phyloP scores from a whole-genome alignment of 352 stramenopile genomes.

The Pythium vanterpoolii region DNA sequence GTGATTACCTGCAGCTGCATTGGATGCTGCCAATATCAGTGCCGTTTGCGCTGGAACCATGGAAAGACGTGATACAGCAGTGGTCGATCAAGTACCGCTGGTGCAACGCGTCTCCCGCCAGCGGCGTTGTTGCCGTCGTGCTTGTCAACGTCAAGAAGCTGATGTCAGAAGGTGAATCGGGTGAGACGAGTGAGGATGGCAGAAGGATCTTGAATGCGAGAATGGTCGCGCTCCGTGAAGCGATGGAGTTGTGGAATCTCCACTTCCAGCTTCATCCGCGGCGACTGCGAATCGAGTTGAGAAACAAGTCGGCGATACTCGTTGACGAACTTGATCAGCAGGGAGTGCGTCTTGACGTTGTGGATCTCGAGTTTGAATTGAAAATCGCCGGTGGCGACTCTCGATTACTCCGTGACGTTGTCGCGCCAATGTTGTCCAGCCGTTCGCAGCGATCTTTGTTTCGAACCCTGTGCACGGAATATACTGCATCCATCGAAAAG shows the following conservation, averaged over 20 bases:
- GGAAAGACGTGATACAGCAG: neutral
- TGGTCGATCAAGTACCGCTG: neutral
- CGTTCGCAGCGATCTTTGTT: neutral
- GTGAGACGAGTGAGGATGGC: neutral
- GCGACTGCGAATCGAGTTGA: neutral
- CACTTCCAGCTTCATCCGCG: neutral
- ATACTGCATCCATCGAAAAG: neutral
- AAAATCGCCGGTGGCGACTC: neutral
- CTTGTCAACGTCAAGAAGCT: neutral
- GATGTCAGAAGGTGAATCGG: neutral
- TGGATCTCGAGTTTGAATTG: slow-evolving; percentile 6
- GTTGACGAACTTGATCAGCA: slow-evolving; percentile 1
- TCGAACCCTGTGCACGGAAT: neutral
- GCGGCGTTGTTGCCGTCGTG: neutral
- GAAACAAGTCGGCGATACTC: neutral
- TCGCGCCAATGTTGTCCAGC: neutral
- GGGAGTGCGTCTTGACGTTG: neutral
- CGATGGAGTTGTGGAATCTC: neutral
- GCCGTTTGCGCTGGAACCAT: neutral
- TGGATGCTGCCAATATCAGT: neutral
- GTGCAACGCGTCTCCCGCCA: neutral
- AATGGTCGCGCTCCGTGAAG: neutral
- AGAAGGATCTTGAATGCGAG: neutral
- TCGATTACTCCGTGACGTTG: neutral
- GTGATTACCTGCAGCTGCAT: neutral